Evolutionary conservation across 805 yeast species (phyloP), one percentile per base, ranked within the genome.

Genomic region (Suhomyces kilbournensis): DNA sequence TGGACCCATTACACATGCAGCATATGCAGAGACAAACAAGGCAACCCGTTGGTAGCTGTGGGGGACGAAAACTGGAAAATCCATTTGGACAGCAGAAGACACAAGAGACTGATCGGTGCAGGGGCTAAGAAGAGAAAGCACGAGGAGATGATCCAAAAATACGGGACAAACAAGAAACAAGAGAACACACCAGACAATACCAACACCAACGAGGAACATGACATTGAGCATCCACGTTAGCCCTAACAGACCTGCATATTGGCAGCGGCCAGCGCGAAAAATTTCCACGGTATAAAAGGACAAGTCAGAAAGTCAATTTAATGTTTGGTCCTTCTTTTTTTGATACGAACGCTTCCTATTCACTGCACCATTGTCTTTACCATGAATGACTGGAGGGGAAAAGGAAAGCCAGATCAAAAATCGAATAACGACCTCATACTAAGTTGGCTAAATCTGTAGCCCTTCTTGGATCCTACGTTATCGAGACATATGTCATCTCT

Each of bases 1-100:
- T 88, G 96, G 94, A 76, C 80, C 49, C 96, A 90, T 56, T 80
- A 72, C 60, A 68, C 68, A 17, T 93, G 99, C 65, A 79, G 80
- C 1, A 66, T 76, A 0, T 93, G 99, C 64, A 68, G 66, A 6
- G 85, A 83, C 56, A 71, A 74, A 34, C 74, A 76, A 3, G 83
- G 83, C 1, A 75, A 82, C 2, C 76, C 80, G 1, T 65, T 86
- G 12, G 76, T 90, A 0, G 79, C 87, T 0, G 83, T 94, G 7
- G 97, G 97, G 0, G 83, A 80, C 47, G 80, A 81, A 1, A 86
- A 79, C 48, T 90, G 89, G 85, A 66, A 80, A 5, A 76, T 80
- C 4, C 99, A 93, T 67, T 53, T 83, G 46, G 69, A 71, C 17
- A 84, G 96, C 53, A 76, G 84, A 54, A 77, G 88, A 52, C 99